Base-by-base conservation (phyloP, 2,329 filamentous ascomycete species). In the Diaporthe batatas region DNA sequence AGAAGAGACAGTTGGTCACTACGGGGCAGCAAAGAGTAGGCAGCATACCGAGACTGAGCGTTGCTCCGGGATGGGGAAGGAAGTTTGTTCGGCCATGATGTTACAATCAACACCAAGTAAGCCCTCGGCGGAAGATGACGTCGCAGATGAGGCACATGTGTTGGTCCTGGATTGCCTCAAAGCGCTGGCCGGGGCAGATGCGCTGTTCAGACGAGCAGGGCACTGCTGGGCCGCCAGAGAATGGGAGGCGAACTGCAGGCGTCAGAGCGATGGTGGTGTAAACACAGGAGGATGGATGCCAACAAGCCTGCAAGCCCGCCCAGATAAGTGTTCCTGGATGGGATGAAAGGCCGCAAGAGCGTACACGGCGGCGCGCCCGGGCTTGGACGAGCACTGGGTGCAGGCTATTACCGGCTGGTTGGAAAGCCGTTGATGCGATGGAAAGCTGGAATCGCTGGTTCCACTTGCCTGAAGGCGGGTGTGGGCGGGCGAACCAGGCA, bases 1-100 rank as follows among this genome's bases (percentile, higher is more conserved):
- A 74, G 73, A 70, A 34, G 4, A 51, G 67, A 73, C 73, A 74
- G 36, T 36, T 29, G 29, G 39, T 18, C 6, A 70, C 29, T 32
- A 58, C 36, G 36, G 36, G 39, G 21, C 23, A 25, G n/a, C 62
- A 42, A 68, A 72, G 68, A 71, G 47, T 36, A 74, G 73, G 8
- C 36, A 23, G 68, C 73, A 74, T 74, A 74, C 73, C 71, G 54
- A 73, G 36, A 29, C 36, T 62, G 55, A 44, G 44, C 68, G 55
- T 18, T 2, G 68, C n/a, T 68, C 57, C 36, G 68, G 54, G 47
- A 29, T 53, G 32, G 53, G 62, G 29, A 68, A 74, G 6, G 54
- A 32, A 6, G 59, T 29, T n/a, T 18, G 39, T 47, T 59, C 36
- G n/a, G 53, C 44, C 71, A 71, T 74, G 67, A 58, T 71, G 71